These are phyloP conservation scores for Chlamydomonas sp. DNA, from an alignment of 139 green algal species.

Conservation along the genomic window DNA sequence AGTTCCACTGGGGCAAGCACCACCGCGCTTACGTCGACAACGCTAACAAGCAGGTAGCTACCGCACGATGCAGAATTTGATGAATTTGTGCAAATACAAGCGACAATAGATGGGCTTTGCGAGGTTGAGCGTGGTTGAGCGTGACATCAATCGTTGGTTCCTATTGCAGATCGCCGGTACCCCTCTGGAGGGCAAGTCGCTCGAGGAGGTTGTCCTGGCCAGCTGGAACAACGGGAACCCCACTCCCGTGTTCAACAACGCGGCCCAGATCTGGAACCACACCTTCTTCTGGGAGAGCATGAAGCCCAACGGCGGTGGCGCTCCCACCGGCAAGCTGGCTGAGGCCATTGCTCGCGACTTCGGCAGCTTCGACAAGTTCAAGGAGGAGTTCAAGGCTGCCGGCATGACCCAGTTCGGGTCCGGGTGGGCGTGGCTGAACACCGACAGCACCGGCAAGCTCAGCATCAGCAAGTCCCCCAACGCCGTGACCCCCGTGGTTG, in stretches of 20 bases:
- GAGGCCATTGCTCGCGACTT: conserved; percentile 90
- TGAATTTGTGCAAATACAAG: no score
- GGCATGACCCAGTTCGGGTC: conserved; percentile 86
- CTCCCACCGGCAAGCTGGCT: conserved; percentile 78
- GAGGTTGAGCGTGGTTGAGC: no score
- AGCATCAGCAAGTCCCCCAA: conserved; percentile 94
- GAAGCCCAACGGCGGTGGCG: conserved; percentile 81
- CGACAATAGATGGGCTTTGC: no score
- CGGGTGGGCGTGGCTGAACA: conserved; percentile 93
- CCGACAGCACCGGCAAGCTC: conserved; percentile 84
- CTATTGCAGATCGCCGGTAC: conserved; percentile 84
- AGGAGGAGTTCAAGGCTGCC: conserved; percentile 87
- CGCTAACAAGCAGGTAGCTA: conserved; percentile 80
- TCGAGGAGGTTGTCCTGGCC: conserved; percentile 85
- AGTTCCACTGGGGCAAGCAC: conserved; percentile 96
- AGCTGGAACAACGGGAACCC: conserved; percentile 89
- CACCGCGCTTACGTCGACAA: conserved; percentile 92
- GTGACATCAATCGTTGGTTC: no score
- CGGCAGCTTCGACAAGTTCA: conserved; percentile 90
- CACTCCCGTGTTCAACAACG: conserved; percentile 94
- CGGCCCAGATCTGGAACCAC: conserved; percentile 93
- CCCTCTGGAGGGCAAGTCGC: conserved; percentile 79
- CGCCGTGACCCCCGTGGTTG: conserved; percentile 85
- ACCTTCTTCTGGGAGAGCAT: conserved; percentile 96
- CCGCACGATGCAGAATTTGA: no score